phyloP scores from a whole-genome alignment of 1,284 basidiomycete genomes.

The Cryptococcus neoformans region DNA sequence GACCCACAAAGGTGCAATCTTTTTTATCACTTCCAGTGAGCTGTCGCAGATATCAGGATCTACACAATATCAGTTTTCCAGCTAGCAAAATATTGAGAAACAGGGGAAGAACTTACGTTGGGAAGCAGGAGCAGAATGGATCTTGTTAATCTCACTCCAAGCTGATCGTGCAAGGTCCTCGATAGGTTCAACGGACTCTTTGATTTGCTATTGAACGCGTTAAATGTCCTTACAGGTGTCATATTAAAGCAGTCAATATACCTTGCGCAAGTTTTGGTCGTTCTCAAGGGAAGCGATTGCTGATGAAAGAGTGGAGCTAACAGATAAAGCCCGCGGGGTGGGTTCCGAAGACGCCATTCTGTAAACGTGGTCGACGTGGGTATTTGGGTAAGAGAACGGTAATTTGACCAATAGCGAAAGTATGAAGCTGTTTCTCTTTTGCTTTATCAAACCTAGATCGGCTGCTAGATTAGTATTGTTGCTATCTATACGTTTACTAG shows the following conservation, averaged over 20 bases:
- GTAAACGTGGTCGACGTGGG: too few species aligned
- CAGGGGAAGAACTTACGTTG: conserved; percentile 29
- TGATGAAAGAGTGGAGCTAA: conserved; percentile 26
- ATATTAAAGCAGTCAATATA: conserved; percentile 8
- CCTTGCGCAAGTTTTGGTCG: conserved; percentile 46
- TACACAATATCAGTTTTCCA: conserved; percentile 7
- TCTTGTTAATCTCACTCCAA: conserved; percentile 41
- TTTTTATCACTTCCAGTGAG: conserved; percentile 33
- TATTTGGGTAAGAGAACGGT: too few species aligned
- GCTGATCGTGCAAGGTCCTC: conserved; percentile 42
- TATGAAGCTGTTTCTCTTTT: too few species aligned
- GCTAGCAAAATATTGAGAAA: not conserved
- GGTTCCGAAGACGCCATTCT: too few species aligned
- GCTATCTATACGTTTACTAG: too few species aligned
- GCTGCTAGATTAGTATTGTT: too few species aligned
- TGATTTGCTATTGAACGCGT: conserved; percentile 27
- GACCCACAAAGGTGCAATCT: conserved; percentile 32
- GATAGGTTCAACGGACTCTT: conserved; percentile 44
- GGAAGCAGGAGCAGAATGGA: conserved; percentile 38
- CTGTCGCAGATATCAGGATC: conserved; percentile 36
- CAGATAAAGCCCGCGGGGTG: conserved; percentile 12
- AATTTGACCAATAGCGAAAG: too few species aligned
- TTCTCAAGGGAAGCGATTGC: conserved; percentile 44
- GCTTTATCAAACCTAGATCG: too few species aligned
- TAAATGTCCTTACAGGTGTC: not conserved